phyloP scores from a whole-genome alignment of 1,139 yeast species.

The Pichia sp. region DNA sequence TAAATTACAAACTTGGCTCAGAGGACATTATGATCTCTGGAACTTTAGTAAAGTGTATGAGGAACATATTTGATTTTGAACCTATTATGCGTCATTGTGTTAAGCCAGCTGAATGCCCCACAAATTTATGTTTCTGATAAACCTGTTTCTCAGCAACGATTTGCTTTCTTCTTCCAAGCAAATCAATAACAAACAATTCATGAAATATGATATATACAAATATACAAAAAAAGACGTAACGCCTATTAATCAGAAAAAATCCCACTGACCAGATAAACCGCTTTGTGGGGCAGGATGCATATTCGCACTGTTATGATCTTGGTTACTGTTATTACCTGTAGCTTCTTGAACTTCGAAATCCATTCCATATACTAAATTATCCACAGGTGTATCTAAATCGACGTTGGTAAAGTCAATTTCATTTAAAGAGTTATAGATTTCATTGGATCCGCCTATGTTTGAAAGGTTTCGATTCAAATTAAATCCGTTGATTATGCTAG shows the following conservation, averaged over 20 bases:
- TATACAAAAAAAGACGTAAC: too few relatives aligned
- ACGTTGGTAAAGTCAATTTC: constrained; percentile 51
- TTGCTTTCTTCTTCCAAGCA: too few relatives aligned
- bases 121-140: too few relatives aligned
- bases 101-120: too few relatives aligned
- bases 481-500: background rate
- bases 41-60: too few relatives aligned
- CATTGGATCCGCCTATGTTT: constrained; percentile 3
- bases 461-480: background rate
- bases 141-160: too few relatives aligned
- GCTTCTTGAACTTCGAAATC: constrained; percentile 4
- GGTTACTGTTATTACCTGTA: constrained; percentile 1
- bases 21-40: too few relatives aligned
- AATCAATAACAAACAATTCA: too few relatives aligned
- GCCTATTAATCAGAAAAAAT: constrained; percentile 2
- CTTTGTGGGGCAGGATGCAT: background rate
- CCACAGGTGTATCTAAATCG: constrained; percentile 22
- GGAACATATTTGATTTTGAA: too few relatives aligned
- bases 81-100: too few relatives aligned
- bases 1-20: too few relatives aligned
- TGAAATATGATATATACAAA: too few relatives aligned
- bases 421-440: constrained; percentile 61
- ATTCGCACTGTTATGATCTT: background rate
- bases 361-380: constrained; percentile 11
- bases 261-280: constrained; percentile 4